These are phyloP conservation scores for Solanum appendiculatum DNA, from an alignment of 257 asterid genomes.

Conservation along the genomic window DNA sequence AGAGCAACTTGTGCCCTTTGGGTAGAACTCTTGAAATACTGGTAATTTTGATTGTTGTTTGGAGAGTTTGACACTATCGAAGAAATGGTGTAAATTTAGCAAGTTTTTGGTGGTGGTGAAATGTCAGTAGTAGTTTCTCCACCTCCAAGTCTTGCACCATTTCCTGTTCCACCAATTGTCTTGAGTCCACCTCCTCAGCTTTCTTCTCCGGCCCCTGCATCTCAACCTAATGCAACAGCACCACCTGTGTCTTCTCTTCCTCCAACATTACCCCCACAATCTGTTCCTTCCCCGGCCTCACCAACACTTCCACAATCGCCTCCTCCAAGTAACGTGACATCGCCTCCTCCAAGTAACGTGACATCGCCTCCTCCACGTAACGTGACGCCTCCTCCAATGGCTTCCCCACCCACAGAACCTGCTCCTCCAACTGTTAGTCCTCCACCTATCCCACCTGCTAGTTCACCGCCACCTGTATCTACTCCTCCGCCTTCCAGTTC, in stretches of 20 bases:
- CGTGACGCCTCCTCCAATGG: constrained; percentile 11
- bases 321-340: not conserved
- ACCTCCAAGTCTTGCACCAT: constrained; percentile 20
- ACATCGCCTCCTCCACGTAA: constrained; percentile 3
- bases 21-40: constrained; percentile 9
- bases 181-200: constrained; percentile 13
- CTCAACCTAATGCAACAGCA: not conserved
- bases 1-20: not conserved
- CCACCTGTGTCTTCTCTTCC: constrained; percentile 2
- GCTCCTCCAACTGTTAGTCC: constrained; percentile 6
- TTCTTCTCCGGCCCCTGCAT: not conserved
- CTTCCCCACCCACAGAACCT: constrained; percentile 13
- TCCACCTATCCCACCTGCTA: not conserved
- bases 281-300: not conserved
- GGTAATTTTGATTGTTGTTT: not conserved
- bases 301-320: not conserved
- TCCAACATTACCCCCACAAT: not conserved
- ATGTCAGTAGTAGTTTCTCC: constrained; percentile 16
- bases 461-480: constrained; percentile 2
- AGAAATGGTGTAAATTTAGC: constrained; percentile 5
- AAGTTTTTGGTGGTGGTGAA: constrained; percentile 22
- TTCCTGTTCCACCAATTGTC: constrained; percentile 10
- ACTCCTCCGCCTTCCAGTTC: constrained; percentile 2
- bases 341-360: constrained; percentile 4
- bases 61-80: not conserved